These are phyloP conservation scores for Curvularia lunata DNA, from an alignment of 2,329 filamentous ascomycete genomes.

Conservation along the genomic window DNA sequence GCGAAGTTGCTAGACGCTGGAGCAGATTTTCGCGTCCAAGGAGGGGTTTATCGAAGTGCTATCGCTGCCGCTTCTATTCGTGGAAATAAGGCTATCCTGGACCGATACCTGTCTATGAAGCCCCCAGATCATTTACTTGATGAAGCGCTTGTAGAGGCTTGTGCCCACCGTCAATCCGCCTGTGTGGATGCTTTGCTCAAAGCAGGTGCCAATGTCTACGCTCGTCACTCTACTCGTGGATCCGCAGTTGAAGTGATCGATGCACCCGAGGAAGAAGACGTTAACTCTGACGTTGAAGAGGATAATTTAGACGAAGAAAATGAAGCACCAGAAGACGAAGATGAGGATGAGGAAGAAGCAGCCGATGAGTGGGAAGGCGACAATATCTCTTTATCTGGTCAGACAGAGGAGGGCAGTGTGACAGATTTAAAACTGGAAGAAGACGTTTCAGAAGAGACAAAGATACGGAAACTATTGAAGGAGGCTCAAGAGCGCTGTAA, in stretches of 20 bases:
- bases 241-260: constrained; percentile 22
- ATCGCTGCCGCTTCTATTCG: constrained; percentile 27
- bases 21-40: constrained; percentile 26
- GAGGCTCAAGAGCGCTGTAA: constrained; percentile 30
- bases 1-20: constrained; percentile 25
- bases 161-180: constrained; percentile 26
- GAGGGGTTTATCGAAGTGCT: constrained; percentile 26
- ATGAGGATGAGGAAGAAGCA: constrained; percentile 2
- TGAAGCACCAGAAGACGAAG: not conserved
- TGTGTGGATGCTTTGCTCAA: constrained; percentile 30
- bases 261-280: constrained; percentile 16
- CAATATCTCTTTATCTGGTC: constrained; percentile 13
- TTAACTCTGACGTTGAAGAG: constrained; percentile 30
- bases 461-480: constrained; percentile 31
- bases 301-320: too few species aligned
- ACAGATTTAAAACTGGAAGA: constrained; percentile 27
- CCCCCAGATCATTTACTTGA: constrained; percentile 30
- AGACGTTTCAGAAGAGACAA: constrained; percentile 22
- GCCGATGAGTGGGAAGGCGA: constrained; percentile 28
- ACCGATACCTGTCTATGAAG: constrained; percentile 21
- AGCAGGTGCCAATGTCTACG: constrained; percentile 26
- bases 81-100: constrained; percentile 27
- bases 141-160: constrained; percentile 31
- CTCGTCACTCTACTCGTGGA: constrained; percentile 23
- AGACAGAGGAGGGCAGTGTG: constrained; percentile 27